Base-by-base conservation (phyloP, 176 grass and related monocot genomes). In the Juncus effusus region DNA sequence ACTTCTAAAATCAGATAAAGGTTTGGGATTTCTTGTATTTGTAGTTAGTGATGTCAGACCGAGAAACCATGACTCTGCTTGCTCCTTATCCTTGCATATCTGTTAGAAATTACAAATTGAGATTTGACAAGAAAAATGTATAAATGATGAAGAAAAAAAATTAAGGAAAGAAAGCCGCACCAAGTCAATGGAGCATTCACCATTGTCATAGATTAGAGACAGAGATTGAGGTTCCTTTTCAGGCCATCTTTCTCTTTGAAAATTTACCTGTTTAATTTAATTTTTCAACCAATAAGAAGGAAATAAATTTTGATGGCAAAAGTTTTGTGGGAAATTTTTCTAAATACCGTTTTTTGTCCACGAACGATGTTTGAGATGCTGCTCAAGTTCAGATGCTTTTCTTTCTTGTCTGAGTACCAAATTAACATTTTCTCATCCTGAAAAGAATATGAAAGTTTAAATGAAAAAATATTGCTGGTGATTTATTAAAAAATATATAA, bases 141-240 rank as follows among this genome's bases (percentile, higher is more conserved):
- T 47, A 47, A 47, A 47, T 6, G 44, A 47, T 47, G 9, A 5
- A 54, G 72, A 40, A 73, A 47, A 49, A 45, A 19, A 76, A 68
- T 72, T 49, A 9, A 73, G 16, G 14, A 44, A 44, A 83, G 50
- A 55, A 4, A 44, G 44, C 68, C 52, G 64, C 93, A 99, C 94
- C 94, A 99, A 76, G 69, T 99, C 94, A 73, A 99, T 81, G 12
- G 94, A 93, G 70, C 73, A 84, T 82, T 99, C 85, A 60, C 80
- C 85, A 14, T 87, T 84, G 78, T 87, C 80, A 66, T 93, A 84
- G 61, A 99, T 78, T 45, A 99, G 47, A 51, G 94, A 99, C 37
- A 99, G 72, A 73, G 94, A 99, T 35, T 90, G 83, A 36, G 70
- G 70, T 70, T 99, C 83, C 49, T 99, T 99, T 72, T 99, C 94